phyloP scores from a whole-genome alignment of 1,284 basidiomycete genomes.

The Wolfiporia cocos region DNA sequence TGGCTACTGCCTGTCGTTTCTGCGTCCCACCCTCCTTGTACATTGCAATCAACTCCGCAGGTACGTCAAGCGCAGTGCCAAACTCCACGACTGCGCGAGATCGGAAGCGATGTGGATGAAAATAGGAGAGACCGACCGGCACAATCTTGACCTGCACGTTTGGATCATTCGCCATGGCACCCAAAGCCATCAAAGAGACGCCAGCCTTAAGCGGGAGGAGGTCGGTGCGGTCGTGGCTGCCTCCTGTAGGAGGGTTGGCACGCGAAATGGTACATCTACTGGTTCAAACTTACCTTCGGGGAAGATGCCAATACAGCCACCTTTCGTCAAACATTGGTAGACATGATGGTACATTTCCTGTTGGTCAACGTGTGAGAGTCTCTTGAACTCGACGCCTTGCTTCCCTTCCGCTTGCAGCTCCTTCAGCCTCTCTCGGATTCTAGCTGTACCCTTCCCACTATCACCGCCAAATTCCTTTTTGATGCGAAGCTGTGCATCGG shows the following conservation, averaged over 20 bases:
- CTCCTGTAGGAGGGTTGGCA: conserved; percentile 47
- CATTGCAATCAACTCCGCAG: conserved; percentile 78
- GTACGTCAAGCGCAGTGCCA: conserved; percentile 87
- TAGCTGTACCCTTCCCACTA: conserved; percentile 68
- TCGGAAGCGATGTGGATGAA: conserved; percentile 92
- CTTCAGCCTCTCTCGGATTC: conserved; percentile 60
- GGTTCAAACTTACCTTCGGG: conserved; percentile 72
- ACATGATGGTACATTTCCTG: conserved; percentile 94
- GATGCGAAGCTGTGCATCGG: conserved; percentile 79
- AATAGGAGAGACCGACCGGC: conserved; percentile 92
- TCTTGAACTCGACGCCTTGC: conserved; percentile 69
- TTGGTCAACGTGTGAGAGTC: conserved; percentile 85
- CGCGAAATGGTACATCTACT: neutral
- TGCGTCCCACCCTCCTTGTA: conserved; percentile 87
- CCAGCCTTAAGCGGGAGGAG: conserved; percentile 94
- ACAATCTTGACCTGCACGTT: conserved; percentile 86
- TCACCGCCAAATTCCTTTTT: conserved; percentile 90
- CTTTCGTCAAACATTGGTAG: conserved; percentile 82
- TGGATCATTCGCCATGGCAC: conserved; percentile 92
- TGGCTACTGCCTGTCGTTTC: conserved; percentile 89
- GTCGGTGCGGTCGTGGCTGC: conserved; percentile 95
- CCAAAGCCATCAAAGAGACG: conserved; percentile 94
- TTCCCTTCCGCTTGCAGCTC: conserved; percentile 49
- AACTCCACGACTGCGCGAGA: conserved; percentile 97
- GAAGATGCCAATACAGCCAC: conserved; percentile 93